Evolutionary conservation across 2,329 filamentous ascomycete genomes (phyloP).

Genomic region (Aureobasidium lini): DNA sequence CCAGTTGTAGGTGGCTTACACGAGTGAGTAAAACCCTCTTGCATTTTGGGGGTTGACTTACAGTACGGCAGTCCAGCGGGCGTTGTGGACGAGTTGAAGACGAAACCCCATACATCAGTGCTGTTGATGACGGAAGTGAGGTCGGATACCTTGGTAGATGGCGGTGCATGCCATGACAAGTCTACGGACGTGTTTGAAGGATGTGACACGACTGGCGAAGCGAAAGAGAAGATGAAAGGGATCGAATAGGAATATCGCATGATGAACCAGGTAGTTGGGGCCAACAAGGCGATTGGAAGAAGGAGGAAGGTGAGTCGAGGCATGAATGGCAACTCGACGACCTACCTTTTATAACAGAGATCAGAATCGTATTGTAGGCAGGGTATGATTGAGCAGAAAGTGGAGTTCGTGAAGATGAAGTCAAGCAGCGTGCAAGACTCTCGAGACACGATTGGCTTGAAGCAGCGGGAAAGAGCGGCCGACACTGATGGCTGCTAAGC

Average conservation of each 20-base stretch:
- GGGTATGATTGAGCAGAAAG: neutral
- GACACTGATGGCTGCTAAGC: neutral
- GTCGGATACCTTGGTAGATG: constrained; percentile 52
- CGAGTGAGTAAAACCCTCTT: neutral
- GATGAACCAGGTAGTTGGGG: constrained; percentile 20
- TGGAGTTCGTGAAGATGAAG: neutral
- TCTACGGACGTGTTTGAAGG: constrained; percentile 26
- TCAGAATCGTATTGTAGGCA: neutral
- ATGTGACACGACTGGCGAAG: neutral
- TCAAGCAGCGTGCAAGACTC: neutral
- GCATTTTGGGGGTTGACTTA: neutral
- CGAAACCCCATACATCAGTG: constrained; percentile 62
- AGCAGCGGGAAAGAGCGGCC: neutral
- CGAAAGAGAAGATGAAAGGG: constrained; percentile 19
- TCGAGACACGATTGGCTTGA: constrained; percentile 1
- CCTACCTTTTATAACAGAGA: neutral
- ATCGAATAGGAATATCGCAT: constrained; percentile 23
- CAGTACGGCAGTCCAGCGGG: constrained; percentile 47
- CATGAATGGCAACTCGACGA: neutral
- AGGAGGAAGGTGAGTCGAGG: constrained; percentile 17
- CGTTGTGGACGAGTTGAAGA: constrained; percentile 59
- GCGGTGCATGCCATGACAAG: constrained; percentile 53
- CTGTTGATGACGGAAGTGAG: constrained; percentile 50
- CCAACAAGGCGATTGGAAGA: constrained; percentile 22
- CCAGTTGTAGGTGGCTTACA: constrained; percentile 56